phyloP scores from a whole-genome alignment of 1,139 yeast genomes.

The Tardiomyces blankii region DNA sequence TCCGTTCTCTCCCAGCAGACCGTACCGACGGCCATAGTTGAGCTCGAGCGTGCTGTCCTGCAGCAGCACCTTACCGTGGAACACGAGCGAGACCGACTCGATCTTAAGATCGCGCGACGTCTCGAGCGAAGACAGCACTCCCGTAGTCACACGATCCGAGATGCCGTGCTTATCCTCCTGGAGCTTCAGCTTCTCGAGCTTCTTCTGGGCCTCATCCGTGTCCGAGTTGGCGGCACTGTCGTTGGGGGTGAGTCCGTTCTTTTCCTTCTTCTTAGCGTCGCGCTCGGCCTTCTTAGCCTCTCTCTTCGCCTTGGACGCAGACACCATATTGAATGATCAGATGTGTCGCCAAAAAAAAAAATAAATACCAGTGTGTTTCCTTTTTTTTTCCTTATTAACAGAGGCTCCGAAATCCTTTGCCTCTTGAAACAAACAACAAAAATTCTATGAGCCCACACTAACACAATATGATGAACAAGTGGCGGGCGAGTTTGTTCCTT shows the following conservation, averaged over 20 bases:
- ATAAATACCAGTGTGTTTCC: background rate
- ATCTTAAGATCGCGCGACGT: conserved; percentile 93
- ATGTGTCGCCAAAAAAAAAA: background rate
- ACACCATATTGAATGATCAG: conserved; percentile 23
- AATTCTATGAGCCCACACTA: no score
- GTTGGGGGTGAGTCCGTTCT: conserved; percentile 33
- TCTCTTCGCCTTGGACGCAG: conserved; percentile 96
- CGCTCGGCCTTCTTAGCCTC: conserved; percentile 55
- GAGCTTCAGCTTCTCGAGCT: conserved; percentile 75
- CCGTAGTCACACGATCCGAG: conserved; percentile 96
- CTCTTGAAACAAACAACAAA: no score
- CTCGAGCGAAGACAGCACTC: conserved; percentile 79
- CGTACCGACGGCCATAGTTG: conserved; percentile 92
- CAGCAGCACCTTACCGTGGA: conserved; percentile 94
- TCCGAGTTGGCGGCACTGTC: conserved; percentile 32
- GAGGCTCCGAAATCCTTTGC: no score
- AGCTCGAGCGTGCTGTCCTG: conserved; percentile 88
- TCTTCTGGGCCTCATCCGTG: conserved; percentile 54
- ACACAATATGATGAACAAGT: no score
- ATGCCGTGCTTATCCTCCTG: conserved; percentile 91
- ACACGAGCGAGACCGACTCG: conserved; percentile 78
- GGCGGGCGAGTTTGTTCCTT: no score
- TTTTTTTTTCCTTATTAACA: no score
- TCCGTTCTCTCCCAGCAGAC: conserved; percentile 91
- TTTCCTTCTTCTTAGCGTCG: conserved; percentile 48